Conservation (phyloP, 129 eudicot genomes). For the Sambucus nigra region DNA sequence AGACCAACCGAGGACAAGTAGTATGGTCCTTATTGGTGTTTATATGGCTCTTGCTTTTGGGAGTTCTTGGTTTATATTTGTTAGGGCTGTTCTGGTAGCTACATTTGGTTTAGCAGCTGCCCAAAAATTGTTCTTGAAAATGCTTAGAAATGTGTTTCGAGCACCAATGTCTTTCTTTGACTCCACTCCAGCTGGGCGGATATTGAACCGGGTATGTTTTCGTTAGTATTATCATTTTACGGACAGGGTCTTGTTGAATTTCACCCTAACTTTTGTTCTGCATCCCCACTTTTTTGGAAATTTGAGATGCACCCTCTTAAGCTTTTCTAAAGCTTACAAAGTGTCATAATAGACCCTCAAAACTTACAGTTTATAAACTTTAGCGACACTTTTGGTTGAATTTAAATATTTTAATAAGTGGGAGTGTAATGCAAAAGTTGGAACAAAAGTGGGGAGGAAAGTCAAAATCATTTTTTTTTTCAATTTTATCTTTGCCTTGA, state of each 20-base stretch:
- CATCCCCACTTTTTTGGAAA: no score
- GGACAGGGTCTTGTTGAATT: no score
- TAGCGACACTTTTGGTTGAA: no score
- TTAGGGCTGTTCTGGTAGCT: constrained; percentile 83
- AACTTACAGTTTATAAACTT: no score
- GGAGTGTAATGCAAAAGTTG: neutral
- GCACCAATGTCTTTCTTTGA: constrained; percentile 99
- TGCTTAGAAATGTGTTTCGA: constrained; percentile 72
- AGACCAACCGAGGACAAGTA: constrained; percentile 48
- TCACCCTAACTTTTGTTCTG: no score
- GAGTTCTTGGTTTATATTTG: constrained; percentile 73
- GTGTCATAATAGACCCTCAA: no score
- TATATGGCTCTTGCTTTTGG: constrained; percentile 96
- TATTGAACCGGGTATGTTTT: constrained; percentile 53
- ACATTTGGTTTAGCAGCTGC: constrained; percentile 83
- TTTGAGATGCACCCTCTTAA: no score
- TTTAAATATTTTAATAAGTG: neutral
- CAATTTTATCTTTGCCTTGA: neutral
- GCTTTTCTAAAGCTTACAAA: no score
- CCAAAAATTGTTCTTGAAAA: constrained; percentile 63
- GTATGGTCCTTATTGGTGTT: constrained; percentile 53
- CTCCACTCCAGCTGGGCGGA: constrained; percentile 94
- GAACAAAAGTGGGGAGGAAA: no score
- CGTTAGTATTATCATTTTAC: no score
- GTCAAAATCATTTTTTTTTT: neutral